Percentiles rank a stretch among this genome's conserved stretches.
Evolutionary conservation across 2,329 filamentous ascomycete genomes (phyloP).

Genomic region (Scedosporium minutisporum): DNA sequence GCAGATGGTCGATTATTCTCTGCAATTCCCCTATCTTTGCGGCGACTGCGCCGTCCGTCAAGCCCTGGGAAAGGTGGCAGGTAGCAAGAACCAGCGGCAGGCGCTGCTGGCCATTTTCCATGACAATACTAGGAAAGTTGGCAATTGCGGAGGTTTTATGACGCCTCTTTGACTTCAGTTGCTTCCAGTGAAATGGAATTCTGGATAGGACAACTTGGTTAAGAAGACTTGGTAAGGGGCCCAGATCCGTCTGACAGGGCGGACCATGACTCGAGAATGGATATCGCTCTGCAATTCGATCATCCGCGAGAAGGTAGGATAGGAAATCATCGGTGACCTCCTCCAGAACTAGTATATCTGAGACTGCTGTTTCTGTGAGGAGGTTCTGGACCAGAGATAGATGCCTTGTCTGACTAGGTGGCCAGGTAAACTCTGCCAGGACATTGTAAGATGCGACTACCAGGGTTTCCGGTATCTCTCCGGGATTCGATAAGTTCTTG

Average conservation of each 20-base stretch:
- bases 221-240: conserved; percentile 48
- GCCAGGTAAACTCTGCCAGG: conserved; percentile 39
- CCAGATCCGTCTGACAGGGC: conserved; percentile 38
- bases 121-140: conserved; percentile 19
- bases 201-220: conserved; percentile 53
- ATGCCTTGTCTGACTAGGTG: conserved; percentile 31
- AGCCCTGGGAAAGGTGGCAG: conserved; percentile 52
- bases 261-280: conserved; percentile 49
- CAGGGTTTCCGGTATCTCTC: background rate
- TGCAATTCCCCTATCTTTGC: conserved; percentile 48
- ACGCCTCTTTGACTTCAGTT: conserved; percentile 40
- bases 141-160: conserved; percentile 50
- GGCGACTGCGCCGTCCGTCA: conserved; percentile 47
- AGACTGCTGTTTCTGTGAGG: conserved; percentile 27
- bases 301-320: conserved; percentile 38
- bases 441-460: conserved; percentile 44
- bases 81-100: conserved; percentile 36
- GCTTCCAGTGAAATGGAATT: conserved; percentile 44
- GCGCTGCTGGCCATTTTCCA: background rate
- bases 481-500: background rate
- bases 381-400: conserved; percentile 33
- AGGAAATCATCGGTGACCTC: conserved; percentile 59
- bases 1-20: conserved; percentile 36
- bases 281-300: conserved; percentile 36
- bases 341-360: conserved; percentile 45